Conservation (phyloP, 208 protist species). For the Novymonas esmeraldas region DNA sequence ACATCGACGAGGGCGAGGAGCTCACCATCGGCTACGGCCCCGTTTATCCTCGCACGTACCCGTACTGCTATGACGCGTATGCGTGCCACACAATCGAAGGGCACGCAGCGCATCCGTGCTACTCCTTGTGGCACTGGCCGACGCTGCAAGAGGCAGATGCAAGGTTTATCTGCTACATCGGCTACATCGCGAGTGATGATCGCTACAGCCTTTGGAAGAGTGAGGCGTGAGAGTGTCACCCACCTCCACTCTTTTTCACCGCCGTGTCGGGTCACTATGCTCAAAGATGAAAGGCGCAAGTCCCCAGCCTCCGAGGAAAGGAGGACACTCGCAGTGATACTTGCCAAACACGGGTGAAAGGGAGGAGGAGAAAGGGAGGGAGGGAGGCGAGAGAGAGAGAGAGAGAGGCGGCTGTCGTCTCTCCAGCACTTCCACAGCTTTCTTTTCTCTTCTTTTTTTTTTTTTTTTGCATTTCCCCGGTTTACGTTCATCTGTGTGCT, state of each 20-base stretch:
- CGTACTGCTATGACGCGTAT: conserved; percentile 83
- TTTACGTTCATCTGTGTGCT: too few relatives aligned
- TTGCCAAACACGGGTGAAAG: too few relatives aligned
- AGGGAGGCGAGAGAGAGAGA: too few relatives aligned
- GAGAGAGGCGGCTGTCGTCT: too few relatives aligned
- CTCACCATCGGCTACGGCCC: conserved; percentile 89
- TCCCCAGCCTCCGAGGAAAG: too few relatives aligned
- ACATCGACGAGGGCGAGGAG: conserved; percentile 73
- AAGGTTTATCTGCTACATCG: conserved; percentile 59
- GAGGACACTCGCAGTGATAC: too few relatives aligned
- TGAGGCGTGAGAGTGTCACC: conserved; percentile 8
- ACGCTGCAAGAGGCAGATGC: conserved; percentile 61
- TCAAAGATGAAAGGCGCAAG: too few relatives aligned
- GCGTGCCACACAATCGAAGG: conserved; percentile 63
- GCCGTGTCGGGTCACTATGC: background rate
- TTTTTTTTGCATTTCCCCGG: too few relatives aligned
- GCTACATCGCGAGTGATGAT: conserved; percentile 40
- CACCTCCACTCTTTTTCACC: too few relatives aligned
- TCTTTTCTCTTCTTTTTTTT: too few relatives aligned
- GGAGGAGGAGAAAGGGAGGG: too few relatives aligned
- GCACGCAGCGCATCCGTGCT: conserved; percentile 41
- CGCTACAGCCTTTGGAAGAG: conserved; percentile 51
- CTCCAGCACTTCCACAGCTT: too few relatives aligned
- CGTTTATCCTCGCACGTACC: conserved; percentile 74
- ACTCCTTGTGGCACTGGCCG: conserved; percentile 77